These are phyloP conservation scores for Paramecium biaurelia DNA, from an alignment of 73 alveolate genomes.

Conservation along the genomic window DNA sequence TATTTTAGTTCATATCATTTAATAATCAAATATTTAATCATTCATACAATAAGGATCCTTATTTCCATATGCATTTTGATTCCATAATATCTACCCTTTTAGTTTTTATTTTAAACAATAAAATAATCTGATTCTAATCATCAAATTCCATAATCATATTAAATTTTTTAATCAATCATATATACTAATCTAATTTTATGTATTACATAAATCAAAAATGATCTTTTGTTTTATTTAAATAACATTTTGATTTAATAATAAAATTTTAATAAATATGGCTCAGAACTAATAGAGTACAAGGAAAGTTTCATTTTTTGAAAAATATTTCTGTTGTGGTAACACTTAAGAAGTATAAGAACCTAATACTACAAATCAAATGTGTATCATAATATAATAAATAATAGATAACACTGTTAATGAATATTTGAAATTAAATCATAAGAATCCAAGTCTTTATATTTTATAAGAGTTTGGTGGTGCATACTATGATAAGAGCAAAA, in stretches of 20 bases:
- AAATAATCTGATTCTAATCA: too few species aligned
- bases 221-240: background rate
- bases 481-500: background rate
- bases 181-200: too few species aligned
- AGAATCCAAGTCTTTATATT: background rate
- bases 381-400: background rate
- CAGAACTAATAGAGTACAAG: background rate
- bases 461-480: background rate
- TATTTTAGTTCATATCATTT: too few species aligned
- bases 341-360: background rate
- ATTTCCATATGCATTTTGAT: too few species aligned
- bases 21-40: too few species aligned
- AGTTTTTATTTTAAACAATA: too few species aligned
- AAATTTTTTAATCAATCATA: too few species aligned
- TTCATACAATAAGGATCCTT: too few species aligned
- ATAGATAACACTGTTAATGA: background rate
- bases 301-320: conserved; percentile 5
- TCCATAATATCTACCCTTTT: too few species aligned
- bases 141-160: too few species aligned
- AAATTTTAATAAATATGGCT: background rate
- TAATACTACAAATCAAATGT: background rate
- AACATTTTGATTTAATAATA: background rate
- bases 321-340: conserved; percentile 23
- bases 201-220: too few species aligned
- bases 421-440: background rate